A percentile compares a stretch with the other conserved stretches of the same genome.
These are phyloP conservation scores for Nothophaeocryptopus gaeumannii DNA, from an alignment of 2,329 filamentous ascomycete species.

Conservation along the genomic window DNA sequence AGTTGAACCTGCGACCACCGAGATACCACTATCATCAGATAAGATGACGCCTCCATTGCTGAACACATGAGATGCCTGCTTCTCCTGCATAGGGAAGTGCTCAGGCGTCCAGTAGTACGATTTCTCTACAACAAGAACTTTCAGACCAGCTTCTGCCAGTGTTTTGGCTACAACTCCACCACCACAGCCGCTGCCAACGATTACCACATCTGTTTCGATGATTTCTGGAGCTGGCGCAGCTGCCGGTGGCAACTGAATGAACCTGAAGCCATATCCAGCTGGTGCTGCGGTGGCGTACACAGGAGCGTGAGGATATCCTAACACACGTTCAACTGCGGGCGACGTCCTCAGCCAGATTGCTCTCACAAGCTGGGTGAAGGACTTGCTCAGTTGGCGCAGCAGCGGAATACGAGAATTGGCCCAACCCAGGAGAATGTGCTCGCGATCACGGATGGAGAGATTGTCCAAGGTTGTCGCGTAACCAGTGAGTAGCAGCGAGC, in stretches of 20 bases:
- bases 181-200: constrained; percentile 84
- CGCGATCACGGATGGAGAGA: constrained; percentile 59
- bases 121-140: constrained; percentile 79
- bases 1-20: constrained; percentile 64
- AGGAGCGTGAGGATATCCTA: constrained; percentile 58
- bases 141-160: constrained; percentile 70
- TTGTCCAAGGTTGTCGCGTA: constrained; percentile 60
- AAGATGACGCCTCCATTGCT: constrained; percentile 62
- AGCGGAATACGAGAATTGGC: constrained; percentile 53
- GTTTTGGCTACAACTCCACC: constrained; percentile 79
- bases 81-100: constrained; percentile 71
- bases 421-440: constrained; percentile 64
- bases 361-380: constrained; percentile 55
- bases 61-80: constrained; percentile 63
- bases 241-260: constrained; percentile 57
- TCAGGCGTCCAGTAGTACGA: constrained; percentile 71
- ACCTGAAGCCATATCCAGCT: constrained; percentile 55
- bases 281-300: constrained; percentile 53
- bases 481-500: constrained; percentile 66
- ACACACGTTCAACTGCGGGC: constrained; percentile 53
- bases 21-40: constrained; percentile 52
- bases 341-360: constrained; percentile 57
- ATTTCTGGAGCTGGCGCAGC: constrained; percentile 47
- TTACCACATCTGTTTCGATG: constrained; percentile 75
- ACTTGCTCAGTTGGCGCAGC: constrained; percentile 56